A percentile compares a stretch with the other conserved stretches of the same genome.
These are phyloP conservation scores for Pyrrhoderma lamaoense DNA, from an alignment of 1,284 basidiomycete species.

Conservation along the genomic window DNA sequence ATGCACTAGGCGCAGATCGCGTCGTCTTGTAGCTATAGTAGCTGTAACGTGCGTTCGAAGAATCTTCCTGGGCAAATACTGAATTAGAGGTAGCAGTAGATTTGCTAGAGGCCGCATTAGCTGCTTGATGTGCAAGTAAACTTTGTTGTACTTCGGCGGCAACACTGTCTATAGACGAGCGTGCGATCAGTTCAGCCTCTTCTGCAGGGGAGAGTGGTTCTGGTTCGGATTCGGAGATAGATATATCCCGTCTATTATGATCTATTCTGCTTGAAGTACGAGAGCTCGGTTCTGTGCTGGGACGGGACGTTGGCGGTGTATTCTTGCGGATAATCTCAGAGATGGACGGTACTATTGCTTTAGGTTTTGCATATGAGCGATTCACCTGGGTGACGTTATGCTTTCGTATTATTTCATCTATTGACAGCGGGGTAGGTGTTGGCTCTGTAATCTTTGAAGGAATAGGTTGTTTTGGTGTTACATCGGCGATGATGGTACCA, in stretches of 20 bases:
- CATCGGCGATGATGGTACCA: conserved; percentile 8
- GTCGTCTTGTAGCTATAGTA: conserved; percentile 5
- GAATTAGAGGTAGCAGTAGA: background rate
- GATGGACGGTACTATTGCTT: conserved; percentile 57
- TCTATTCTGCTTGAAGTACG: conserved; percentile 33
- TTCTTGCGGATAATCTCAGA: conserved; percentile 76
- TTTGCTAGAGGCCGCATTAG: background rate
- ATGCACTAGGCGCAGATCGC: conserved; percentile 6
- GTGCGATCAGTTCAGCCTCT: conserved; percentile 55
- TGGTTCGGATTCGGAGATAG: conserved; percentile 4
- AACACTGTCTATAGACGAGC: conserved; percentile 78
- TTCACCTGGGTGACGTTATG: conserved; percentile 4
- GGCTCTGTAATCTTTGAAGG: background rate
- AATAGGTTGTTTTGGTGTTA: background rate
- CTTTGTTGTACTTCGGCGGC: conserved; percentile 71
- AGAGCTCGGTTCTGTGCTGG: conserved; percentile 29
- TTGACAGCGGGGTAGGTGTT: conserved; percentile 14
- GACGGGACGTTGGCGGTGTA: conserved; percentile 43
- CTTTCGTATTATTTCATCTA: conserved; percentile 19
- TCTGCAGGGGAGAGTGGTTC: conserved; percentile 38
- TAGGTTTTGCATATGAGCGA: conserved; percentile 21
- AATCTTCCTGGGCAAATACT: background rate
- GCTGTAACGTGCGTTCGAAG: conserved; percentile 1
- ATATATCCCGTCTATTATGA: conserved; percentile 4
- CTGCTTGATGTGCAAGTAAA: conserved; percentile 37